Conservation (phyloP, 108 stramenopile species). For the Conticribra weissflogii region DNA sequence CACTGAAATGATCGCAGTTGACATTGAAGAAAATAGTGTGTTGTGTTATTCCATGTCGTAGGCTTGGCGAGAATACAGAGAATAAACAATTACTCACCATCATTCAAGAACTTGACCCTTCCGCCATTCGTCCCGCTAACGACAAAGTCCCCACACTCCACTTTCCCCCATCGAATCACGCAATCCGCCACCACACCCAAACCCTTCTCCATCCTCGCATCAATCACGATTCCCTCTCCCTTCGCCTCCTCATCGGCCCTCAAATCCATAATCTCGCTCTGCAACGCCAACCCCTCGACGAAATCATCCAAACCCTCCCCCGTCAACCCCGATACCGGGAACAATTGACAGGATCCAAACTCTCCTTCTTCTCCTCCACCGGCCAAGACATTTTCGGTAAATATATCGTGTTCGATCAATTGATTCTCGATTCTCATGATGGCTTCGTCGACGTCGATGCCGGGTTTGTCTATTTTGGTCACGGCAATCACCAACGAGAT, state of each 20-base stretch:
- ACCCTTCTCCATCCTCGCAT: constrained; percentile 81
- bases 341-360: constrained; percentile 88
- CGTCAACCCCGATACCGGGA: constrained; percentile 87
- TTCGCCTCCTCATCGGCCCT: constrained; percentile 78
- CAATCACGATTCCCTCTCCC: constrained; percentile 85
- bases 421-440: constrained; percentile 81
- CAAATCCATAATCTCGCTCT: constrained; percentile 86
- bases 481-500: constrained; percentile 93
- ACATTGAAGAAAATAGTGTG: background rate
- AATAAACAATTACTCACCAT: constrained; percentile 59
- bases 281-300: constrained; percentile 79
- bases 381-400: constrained; percentile 64
- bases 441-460: constrained; percentile 82
- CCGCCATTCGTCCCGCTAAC: constrained; percentile 75
- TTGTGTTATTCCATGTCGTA: too few species aligned
- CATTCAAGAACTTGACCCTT: constrained; percentile 75
- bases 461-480: constrained; percentile 95
- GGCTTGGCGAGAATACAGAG: too few species aligned
- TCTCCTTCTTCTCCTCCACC: constrained; percentile 59
- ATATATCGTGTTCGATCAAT: constrained; percentile 87
- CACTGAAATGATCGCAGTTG: constrained; percentile 23
- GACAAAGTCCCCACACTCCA: constrained; percentile 72
- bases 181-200: constrained; percentile 83
- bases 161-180: constrained; percentile 80
- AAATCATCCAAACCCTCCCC: constrained; percentile 92